Conservation (phyloP, 2,329 filamentous ascomycete genomes). For the Bipolaris bicolor region DNA sequence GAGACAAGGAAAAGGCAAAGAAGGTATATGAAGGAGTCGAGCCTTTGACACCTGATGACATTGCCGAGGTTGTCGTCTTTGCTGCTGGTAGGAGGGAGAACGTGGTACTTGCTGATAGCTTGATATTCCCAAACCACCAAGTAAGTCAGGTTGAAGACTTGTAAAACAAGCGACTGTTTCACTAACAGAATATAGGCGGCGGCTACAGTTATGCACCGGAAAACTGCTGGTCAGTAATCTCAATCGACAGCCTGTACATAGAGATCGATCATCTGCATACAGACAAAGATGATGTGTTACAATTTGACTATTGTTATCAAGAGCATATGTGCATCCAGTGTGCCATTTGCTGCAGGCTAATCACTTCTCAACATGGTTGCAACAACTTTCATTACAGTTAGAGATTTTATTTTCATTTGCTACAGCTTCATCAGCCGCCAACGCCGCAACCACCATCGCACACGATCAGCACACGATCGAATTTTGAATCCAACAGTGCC, state of each 20-base stretch:
- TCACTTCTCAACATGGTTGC: background rate
- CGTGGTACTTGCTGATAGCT: conserved; percentile 84
- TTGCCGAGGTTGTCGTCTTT: conserved; percentile 90
- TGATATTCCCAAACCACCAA: conserved; percentile 90
- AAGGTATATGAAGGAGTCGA: conserved; percentile 77
- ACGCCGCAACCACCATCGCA: background rate
- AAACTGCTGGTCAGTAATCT: conserved; percentile 26
- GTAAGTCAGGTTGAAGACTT: conserved; percentile 55
- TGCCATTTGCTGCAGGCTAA: background rate
- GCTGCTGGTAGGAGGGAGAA: conserved; percentile 84
- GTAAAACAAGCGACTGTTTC: background rate
- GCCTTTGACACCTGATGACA: conserved; percentile 86
- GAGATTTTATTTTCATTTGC: background rate
- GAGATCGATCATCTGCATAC: conserved; percentile 2
- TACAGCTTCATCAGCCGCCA: background rate
- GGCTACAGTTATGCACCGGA: conserved; percentile 47
- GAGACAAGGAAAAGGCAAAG: conserved; percentile 87
- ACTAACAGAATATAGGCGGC: conserved; percentile 39
- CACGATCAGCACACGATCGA: background rate
- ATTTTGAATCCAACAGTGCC: background rate
- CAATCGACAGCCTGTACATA: conserved; percentile 1
- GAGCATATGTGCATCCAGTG: background rate
- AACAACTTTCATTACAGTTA: background rate
- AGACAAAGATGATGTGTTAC: background rate
- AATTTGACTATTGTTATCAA: conserved; percentile 1